These are phyloP conservation scores for Skeletonema potamos DNA, from an alignment of 108 stramenopile genomes.

Conservation along the genomic window DNA sequence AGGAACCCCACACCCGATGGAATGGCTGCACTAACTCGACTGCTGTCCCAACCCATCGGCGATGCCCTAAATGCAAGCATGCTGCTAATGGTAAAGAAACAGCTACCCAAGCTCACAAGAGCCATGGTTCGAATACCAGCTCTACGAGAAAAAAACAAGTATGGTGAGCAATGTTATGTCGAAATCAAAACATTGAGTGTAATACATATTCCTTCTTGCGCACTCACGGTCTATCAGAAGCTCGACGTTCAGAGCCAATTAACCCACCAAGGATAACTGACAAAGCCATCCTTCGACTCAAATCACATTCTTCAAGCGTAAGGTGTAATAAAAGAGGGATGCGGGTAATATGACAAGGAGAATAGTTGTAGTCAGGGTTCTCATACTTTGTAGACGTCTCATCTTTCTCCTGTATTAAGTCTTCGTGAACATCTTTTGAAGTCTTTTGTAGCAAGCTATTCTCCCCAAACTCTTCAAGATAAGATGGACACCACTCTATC, in stretches of 20 bases:
- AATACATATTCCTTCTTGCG: neutral
- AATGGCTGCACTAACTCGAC: constrained; percentile 45
- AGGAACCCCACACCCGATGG: constrained; percentile 53
- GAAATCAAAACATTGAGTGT: too few relatives aligned
- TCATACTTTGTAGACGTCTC: constrained; percentile 16
- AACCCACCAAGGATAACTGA: constrained; percentile 65
- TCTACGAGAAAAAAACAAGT: neutral
- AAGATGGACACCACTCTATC: constrained; percentile 15
- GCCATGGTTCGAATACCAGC: constrained; percentile 93
- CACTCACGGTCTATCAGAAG: constrained; percentile 73
- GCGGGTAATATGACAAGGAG: constrained; percentile 49
- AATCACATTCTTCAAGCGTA: constrained; percentile 70
- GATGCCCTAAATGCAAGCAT: constrained; percentile 76
- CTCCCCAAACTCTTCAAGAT: constrained; percentile 7
- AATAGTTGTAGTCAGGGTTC: constrained; percentile 59
- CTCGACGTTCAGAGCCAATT: constrained; percentile 85
- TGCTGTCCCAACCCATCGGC: constrained; percentile 77
- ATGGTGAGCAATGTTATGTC: neutral
- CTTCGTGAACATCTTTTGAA: constrained; percentile 3
- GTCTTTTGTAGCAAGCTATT: constrained; percentile 2
- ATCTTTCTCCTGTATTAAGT: constrained; percentile 1
- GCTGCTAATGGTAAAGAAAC: constrained; percentile 82
- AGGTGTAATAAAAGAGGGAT: constrained; percentile 48
- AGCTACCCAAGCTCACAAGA: constrained; percentile 81
- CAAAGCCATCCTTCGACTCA: constrained; percentile 55